phyloP scores from a whole-genome alignment of 2,329 filamentous ascomycete species.

The Chaetomium strumarium region DNA sequence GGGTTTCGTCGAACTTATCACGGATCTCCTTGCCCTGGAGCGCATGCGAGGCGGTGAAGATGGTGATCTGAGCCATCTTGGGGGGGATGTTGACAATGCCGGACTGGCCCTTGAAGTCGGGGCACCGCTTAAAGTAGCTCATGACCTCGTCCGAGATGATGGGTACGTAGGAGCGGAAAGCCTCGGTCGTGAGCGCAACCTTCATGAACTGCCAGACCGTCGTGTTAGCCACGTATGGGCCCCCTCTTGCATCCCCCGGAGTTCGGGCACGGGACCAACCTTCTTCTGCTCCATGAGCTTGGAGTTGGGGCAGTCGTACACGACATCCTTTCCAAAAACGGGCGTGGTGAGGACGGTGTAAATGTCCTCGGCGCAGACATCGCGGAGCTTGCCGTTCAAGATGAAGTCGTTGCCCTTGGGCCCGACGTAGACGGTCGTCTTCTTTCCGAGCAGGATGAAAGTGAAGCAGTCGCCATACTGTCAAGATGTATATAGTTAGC shows the following conservation, averaged over 20 bases:
- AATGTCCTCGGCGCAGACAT: slow-evolving; percentile 50
- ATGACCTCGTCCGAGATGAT: slow-evolving; percentile 65
- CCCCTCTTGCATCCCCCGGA: not conserved
- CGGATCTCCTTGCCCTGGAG: slow-evolving; percentile 74
- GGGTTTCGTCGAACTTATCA: slow-evolving; percentile 62
- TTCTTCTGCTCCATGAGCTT: slow-evolving; percentile 90
- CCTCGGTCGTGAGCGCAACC: slow-evolving; percentile 60
- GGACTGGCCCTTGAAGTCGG: slow-evolving; percentile 51
- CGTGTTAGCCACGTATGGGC: slow-evolving; percentile 10
- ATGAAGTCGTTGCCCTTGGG: slow-evolving; percentile 50
- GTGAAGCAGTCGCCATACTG: slow-evolving; percentile 50
- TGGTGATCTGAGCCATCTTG: slow-evolving; percentile 69
- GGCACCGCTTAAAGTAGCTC: slow-evolving; percentile 53
- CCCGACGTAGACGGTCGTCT: slow-evolving; percentile 46
- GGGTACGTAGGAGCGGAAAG: slow-evolving; percentile 60
- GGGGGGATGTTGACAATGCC: slow-evolving; percentile 60
- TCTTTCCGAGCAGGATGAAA: slow-evolving; percentile 46
- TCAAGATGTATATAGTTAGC: not conserved
- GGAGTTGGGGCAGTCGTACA: slow-evolving; percentile 78
- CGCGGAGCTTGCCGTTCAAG: slow-evolving; percentile 47
- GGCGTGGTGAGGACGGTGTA: slow-evolving; percentile 47
- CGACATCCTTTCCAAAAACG: slow-evolving; percentile 69
- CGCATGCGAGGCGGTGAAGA: slow-evolving; percentile 72
- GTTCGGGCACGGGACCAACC: slow-evolving; percentile 35
- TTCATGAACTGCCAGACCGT: slow-evolving; percentile 54